Percentiles rank a stretch among this genome's conserved stretches.
Evolutionary conservation across 2,329 filamentous ascomycete species (phyloP).

Genomic region (Ophiognomonia clavigignenti-juglandacearum): DNA sequence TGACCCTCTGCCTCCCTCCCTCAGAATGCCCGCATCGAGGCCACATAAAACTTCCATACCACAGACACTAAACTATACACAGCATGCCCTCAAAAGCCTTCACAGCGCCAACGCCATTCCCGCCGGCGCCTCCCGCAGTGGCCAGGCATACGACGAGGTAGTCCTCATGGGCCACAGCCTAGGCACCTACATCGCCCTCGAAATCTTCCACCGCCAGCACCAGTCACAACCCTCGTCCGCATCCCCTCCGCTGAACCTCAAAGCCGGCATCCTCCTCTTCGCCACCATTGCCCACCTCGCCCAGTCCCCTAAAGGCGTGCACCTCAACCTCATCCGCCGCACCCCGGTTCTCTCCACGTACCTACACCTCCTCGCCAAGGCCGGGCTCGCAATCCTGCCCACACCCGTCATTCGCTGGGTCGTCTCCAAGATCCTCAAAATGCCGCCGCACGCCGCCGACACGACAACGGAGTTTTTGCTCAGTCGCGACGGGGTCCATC

Average conservation of each 20-base stretch:
- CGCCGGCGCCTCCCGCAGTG: slow-evolving; percentile 24
- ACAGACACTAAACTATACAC: no score
- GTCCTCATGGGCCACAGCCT: slow-evolving; percentile 72
- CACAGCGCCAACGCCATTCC: slow-evolving; percentile 28
- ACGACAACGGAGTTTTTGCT: slow-evolving; percentile 50
- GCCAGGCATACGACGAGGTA: slow-evolving; percentile 48
- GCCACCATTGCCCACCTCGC: slow-evolving; percentile 71
- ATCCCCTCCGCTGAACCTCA: slow-evolving; percentile 36
- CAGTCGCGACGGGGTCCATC: slow-evolving; percentile 53
- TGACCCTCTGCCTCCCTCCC: no score
- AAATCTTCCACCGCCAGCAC: slow-evolving; percentile 55
- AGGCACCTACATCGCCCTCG: slow-evolving; percentile 66
- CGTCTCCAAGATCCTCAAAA: slow-evolving; percentile 38
- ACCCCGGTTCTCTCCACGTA: slow-evolving; percentile 36
- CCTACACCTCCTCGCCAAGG: slow-evolving; percentile 35
- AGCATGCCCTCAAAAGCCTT: slow-evolving; percentile 31
- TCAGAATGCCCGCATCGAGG: no score
- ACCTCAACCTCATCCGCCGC: slow-evolving; percentile 39
- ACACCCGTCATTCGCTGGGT: slow-evolving; percentile 34
- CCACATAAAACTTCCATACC: no score
- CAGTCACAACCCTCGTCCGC: slow-evolving; percentile 33
- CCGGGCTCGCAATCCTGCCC: slow-evolving; percentile 38
- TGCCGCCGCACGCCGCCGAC: slow-evolving; percentile 42
- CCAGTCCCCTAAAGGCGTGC: slow-evolving; percentile 53
- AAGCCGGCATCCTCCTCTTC: slow-evolving; percentile 61